Percentiles rank a stretch among this genome's conserved stretches.
Evolutionary conservation across 2,329 filamentous ascomycete species (phyloP).

Genomic region (Coccinonectria pachysandricola): DNA sequence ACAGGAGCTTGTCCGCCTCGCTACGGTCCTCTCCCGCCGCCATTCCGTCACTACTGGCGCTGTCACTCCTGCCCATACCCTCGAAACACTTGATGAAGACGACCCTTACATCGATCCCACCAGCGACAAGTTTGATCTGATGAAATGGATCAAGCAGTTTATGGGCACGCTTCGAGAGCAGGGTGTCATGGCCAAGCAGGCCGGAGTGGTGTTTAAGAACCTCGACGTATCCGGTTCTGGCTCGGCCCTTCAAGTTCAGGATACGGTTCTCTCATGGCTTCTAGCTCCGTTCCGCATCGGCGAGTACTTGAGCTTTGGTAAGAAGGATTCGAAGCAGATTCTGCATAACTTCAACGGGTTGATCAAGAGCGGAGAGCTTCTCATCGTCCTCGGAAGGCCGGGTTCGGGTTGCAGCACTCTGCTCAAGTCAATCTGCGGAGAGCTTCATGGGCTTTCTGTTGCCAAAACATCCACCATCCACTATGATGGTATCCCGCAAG

Average conservation of each 20-base stretch:
- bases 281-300: conserved; percentile 46
- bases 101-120: conserved; percentile 28
- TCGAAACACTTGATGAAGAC: conserved; percentile 15
- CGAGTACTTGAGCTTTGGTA: conserved; percentile 40
- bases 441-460: conserved; percentile 47
- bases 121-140: conserved; percentile 29
- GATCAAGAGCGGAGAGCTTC: conserved; percentile 53
- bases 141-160: conserved; percentile 31
- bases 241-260: conserved; percentile 56
- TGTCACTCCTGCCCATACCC: conserved; percentile 5
- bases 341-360: conserved; percentile 54
- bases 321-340: conserved; percentile 45
- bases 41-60: conserved; percentile 17
- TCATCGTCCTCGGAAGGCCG: conserved; percentile 59
- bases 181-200: conserved; percentile 39
- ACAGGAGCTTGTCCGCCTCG: conserved; percentile 29
- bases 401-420: conserved; percentile 55
- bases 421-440: conserved; percentile 50
- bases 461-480: conserved; percentile 42
- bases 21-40: conserved; percentile 28
- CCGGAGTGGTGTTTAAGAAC: conserved; percentile 54
- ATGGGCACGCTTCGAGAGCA: conserved; percentile 39
- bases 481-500: conserved; percentile 50
- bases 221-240: conserved; percentile 59
- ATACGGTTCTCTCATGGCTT: conserved; percentile 52